Evolutionary conservation across 306 rosid genomes (phyloP), one percentile per base, ranked within the genome.

Genomic region (Acmispon strigosus): DNA sequence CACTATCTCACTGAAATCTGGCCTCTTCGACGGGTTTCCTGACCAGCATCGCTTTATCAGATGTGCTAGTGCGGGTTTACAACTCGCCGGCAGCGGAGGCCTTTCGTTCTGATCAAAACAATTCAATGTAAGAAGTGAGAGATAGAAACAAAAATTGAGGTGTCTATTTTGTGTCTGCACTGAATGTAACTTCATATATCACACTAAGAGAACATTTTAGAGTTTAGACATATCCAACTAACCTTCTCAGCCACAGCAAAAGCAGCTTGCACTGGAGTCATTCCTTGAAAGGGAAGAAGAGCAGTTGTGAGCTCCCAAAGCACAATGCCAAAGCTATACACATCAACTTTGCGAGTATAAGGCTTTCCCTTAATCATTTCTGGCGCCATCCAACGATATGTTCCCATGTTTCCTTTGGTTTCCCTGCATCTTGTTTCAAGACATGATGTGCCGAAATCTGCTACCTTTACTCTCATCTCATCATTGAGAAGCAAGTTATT

Each of bases 191-290:
- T n/a, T n/a, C n/a, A n/a, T n/a, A n/a, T n/a, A n/a, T n/a, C n/a
- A n/a, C n/a, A n/a, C n/a, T n/a, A n/a, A n/a, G n/a, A n/a, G n/a
- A n/a, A n/a, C n/a, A n/a, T n/a, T n/a, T n/a, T n/a, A n/a, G n/a
- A 3, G 76, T 72, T 58, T 27, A 52, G 78, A n/a, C 3, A 75
- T 62, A 53, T 62, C 43, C 8, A 47, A 66, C 83, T 84, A 36
- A 89, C 97, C 97, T 91, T 91, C 71, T 89, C 96, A 29, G 92
- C 91, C 64, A 91, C 97, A 15, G 97, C 97, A 84, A 91, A 91
- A 44, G 97, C 97, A 75, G 97, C 92, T 82, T 91, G 97, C 75
- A 91, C 96, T 2, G 97, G 97, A 55, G 97, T 91, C 96, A 91
- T 91, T 65, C 96, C 97, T 81, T 91, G 97, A 48, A 88, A 91